Evolutionary conservation across 2,329 filamentous ascomycete species (phyloP), one percentile per base, ranked within the genome.

Genomic region (Paraphoma sp.): DNA sequence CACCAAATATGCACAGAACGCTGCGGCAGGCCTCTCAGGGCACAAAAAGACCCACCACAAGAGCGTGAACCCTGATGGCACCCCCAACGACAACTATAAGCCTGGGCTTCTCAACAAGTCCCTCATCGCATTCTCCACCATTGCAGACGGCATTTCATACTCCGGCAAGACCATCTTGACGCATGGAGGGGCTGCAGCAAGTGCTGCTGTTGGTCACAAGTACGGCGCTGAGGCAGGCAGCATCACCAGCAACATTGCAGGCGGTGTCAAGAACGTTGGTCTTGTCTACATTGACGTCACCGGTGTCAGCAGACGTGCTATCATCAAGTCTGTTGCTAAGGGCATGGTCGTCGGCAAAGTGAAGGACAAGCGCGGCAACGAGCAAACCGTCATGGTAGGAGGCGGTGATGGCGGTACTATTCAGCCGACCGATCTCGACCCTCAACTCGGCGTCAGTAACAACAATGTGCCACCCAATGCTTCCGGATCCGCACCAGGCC

Each of bases 261-360:
- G 92, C 5, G 94, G 93, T 23, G 88, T 97, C 69, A 97, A 95
- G 83, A 99, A 98, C 64, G 95, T 98, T 7, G 95, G 93, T 6
- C 83, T 99, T 29, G 95, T 99, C 31, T 99, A 99, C 74, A 97
- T 99, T 58, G 95, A 99, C 68, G 94, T 96, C 1, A 90, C 93
- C 0, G 95, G 95, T 36, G 95, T 99, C 1, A 96, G 91, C 53
- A 85, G 95, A 42, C 87, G 89, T 59, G 95, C 95, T 0, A 87
- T 99, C 43, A 86, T 99, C 73, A 99, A 97, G 82, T 92, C 90
- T 42, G 95, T 98, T 1, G 95, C 93, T 17, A 97, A 96, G 81
- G 76, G 95, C 41, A 98, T 99, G 95, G 89, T 96, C 0, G 88
- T 96, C 5, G 92, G 92, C 36, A 88, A 87, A 63, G 91, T 94